Conservation (phyloP, 139 green algal genomes). For the Edaphochlamys debaryana region DNA sequence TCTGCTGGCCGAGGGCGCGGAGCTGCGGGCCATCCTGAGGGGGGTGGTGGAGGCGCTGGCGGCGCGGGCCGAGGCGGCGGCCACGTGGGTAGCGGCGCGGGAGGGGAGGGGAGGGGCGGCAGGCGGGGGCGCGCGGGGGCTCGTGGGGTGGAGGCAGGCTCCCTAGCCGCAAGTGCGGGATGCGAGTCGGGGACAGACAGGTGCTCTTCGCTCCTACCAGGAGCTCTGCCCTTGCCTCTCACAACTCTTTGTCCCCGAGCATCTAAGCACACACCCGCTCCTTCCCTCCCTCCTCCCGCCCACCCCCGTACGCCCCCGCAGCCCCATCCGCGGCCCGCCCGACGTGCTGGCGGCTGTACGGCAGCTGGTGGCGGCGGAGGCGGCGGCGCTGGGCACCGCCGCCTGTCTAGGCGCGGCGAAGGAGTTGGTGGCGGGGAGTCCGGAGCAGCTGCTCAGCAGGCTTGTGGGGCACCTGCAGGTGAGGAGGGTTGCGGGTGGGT, state of each 20-base stretch:
- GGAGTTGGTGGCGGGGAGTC: conserved; percentile 32
- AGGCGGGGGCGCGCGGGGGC: too few species aligned
- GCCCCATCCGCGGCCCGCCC: conserved; percentile 16
- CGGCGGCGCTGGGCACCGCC: not conserved
- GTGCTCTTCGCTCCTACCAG: too few species aligned
- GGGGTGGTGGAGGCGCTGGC: conserved; percentile 30
- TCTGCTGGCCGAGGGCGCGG: conserved; percentile 28
- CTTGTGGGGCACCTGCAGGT: too few species aligned
- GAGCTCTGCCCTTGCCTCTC: too few species aligned
- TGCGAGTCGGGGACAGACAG: too few species aligned
- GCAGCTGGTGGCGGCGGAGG: conserved; percentile 58
- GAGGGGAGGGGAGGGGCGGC: too few species aligned
- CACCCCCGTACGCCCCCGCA: conserved; percentile 4
- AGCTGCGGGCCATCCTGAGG: conserved; percentile 38
- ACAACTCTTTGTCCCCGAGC: too few species aligned
- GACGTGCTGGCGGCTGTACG: conserved; percentile 49
- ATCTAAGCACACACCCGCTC: too few species aligned
- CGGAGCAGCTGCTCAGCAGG: conserved; percentile 54
- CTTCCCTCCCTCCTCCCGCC: too few species aligned
- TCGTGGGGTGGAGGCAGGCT: too few species aligned
- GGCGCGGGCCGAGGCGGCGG: conserved; percentile 22
- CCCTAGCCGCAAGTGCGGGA: too few species aligned
- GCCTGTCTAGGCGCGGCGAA: conserved; percentile 50
- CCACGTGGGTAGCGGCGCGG: conserved; percentile 16
- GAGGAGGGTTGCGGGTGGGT: too few species aligned